Evolutionary conservation across 257 asterid species (phyloP).

Genomic region (Rauvolfia tetraphylla): DNA sequence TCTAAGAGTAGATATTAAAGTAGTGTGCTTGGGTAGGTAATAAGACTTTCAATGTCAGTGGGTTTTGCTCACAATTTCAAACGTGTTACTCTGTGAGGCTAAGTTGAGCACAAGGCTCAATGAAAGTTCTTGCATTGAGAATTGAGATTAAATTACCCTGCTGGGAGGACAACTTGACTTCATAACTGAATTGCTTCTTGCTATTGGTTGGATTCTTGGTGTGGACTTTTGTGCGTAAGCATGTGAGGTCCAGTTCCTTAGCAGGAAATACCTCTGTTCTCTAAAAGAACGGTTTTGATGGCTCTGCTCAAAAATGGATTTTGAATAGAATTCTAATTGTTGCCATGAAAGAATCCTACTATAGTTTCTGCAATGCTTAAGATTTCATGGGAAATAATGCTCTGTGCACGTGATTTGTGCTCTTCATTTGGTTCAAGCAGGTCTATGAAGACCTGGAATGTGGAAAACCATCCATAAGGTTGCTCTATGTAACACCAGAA

Average conservation of each 20-base stretch:
- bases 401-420: background rate
- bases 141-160: background rate
- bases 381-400: background rate
- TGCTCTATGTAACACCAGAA: conserved; percentile 94
- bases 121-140: background rate
- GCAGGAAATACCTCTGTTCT: background rate
- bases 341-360: background rate
- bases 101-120: background rate
- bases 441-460: conserved; percentile 77
- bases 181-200: background rate
- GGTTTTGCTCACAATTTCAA: no score
- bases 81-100: background rate
- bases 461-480: conserved; percentile 85
- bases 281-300: background rate
- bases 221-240: background rate
- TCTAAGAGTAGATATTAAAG: background rate
- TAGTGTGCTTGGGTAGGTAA: background rate
- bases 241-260: background rate
- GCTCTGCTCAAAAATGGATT: background rate
- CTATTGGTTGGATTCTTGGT: background rate
- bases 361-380: background rate
- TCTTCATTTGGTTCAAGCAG: conserved; percentile 34
- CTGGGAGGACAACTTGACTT: background rate
- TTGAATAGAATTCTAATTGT: background rate
- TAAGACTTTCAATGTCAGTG: background rate